Percentiles rank a stretch among this genome's conserved stretches.
Evolutionary conservation across 345 rosid species (phyloP).

Genomic region (Dovyalis caffra): DNA sequence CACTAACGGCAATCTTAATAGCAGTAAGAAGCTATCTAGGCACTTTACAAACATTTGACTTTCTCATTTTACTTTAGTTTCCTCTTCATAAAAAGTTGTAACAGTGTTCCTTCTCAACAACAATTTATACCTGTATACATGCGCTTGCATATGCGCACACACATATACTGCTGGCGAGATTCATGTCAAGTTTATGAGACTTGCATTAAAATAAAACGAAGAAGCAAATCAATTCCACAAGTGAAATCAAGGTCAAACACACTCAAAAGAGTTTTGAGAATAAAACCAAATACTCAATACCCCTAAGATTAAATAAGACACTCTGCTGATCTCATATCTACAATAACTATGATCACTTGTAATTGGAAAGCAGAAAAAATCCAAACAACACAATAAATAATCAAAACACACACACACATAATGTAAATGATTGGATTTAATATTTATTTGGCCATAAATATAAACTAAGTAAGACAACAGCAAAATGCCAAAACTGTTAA

Average conservation of each 20-base stretch:
- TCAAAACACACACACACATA: not conserved
- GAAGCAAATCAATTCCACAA: not conserved
- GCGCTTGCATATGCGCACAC: not conserved
- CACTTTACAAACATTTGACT: not conserved
- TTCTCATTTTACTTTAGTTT: not conserved
- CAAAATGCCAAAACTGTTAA: conserved; percentile 8
- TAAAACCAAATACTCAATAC: not conserved
- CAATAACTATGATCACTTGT: not conserved
- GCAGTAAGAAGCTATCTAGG: no score
- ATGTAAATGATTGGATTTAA: not conserved
- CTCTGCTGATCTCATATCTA: not conserved
- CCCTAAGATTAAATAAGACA: not conserved
- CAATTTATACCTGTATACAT: not conserved
- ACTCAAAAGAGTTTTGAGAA: not conserved
- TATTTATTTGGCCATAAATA: not conserved
- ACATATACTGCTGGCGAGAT: not conserved
- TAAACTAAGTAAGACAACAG: not conserved
- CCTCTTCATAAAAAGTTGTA: not conserved
- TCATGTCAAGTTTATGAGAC: not conserved
- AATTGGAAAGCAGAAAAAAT: not conserved
- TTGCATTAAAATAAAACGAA: not conserved
- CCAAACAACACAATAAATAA: not conserved
- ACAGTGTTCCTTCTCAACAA: not conserved
- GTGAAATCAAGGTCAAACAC: not conserved
- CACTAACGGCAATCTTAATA: no score